Conservation (phyloP, 2,329 filamentous ascomycete genomes). For the Sporothrix pseudoabietina region DNA sequence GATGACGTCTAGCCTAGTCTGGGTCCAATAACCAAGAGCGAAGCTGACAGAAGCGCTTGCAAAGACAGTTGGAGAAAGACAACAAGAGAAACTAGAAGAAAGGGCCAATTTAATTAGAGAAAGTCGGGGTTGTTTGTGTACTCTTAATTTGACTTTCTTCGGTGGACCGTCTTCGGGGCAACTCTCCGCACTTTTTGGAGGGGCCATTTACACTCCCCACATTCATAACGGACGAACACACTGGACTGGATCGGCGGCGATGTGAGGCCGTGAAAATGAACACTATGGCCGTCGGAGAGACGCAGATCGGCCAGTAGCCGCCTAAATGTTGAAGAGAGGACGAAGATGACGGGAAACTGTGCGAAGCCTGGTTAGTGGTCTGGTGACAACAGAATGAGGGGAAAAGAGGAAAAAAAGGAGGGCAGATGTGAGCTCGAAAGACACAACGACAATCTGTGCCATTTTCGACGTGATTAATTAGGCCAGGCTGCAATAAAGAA, state of each 20-base stretch:
- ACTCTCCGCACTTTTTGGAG: not conserved
- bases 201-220: not conserved
- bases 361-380: not conserved
- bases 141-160: not conserved
- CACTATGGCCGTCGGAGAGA: not conserved
- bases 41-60: no score
- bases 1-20: slow-evolving; percentile 17
- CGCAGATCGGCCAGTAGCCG: not conserved
- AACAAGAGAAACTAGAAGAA: not conserved
- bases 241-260: not conserved
- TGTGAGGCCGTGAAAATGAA: not conserved
- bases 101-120: not conserved
- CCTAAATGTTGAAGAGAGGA: not conserved
- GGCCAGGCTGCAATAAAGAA: not conserved
- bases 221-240: not conserved
- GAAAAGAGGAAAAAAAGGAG: not conserved
- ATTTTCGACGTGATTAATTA: not conserved
- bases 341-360: not conserved
- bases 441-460: not conserved
- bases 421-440: not conserved
- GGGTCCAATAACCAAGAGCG: not conserved
- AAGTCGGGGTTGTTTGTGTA: not conserved
- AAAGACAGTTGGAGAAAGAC: not conserved
- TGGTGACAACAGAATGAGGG: not conserved
- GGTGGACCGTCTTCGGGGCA: slow-evolving; percentile 6